Evolutionary conservation across 1,284 basidiomycete species (phyloP), one percentile per base, ranked within the genome.

Genomic region (Cryptococcus amylolentus): DNA sequence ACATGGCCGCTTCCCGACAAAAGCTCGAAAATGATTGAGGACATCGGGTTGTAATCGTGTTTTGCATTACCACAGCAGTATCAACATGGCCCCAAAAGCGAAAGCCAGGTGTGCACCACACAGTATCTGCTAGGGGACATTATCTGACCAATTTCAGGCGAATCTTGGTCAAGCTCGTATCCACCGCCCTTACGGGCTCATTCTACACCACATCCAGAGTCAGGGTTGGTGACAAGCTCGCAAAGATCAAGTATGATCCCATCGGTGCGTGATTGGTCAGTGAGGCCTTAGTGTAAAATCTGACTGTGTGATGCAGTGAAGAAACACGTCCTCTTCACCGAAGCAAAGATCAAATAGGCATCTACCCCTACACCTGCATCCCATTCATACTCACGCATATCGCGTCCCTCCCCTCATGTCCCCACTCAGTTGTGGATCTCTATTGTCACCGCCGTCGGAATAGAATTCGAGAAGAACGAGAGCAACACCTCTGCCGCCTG

Each of bases 161-260:
- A 2, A 77, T 92, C 56, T 86, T 93, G 57, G 85, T 93, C 52
- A 87, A 89, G 50, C 81, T 94, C 64, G 85, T 93, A 54, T 93
- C 90, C 14, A 91, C 89, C 1, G 91, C 91, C 1, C 87, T 90
- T 73, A 92, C 90, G 1, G 91, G 91, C 16, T 91, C 84, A 79
- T 92, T 92, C 76, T 94, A 93, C 78, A 89, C 89, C 10, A 88
- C 87, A 4, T 83, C 85, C 63, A 82, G 90, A 23, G 77, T 86
- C 49, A 82, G 91, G 35, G 75, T 84, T 66, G 86, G 84, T 4
- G 84, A 88, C 23, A 87, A 83, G 73, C 79, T 94, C 55, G 84
- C 87, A 38, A 86, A 88, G 39, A 87, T 93, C 67, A 93, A 94
- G 77, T 94, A 92, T 76, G 91, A 94, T 70, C 90, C 90, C 2